Base-by-base conservation (phyloP, 202 grass and related monocot genomes). In the Saccharum hybrid region DNA sequence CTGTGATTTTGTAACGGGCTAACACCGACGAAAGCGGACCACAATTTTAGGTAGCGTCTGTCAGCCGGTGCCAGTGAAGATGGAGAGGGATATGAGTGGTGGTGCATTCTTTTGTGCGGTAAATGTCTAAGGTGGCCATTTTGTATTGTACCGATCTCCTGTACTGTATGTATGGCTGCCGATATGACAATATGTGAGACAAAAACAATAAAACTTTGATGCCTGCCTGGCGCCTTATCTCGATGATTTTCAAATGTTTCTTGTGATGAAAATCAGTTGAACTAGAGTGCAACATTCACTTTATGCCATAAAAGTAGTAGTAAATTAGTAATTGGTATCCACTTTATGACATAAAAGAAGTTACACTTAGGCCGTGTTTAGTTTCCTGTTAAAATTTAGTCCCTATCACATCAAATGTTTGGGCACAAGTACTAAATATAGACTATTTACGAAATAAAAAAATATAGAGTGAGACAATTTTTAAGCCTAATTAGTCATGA, bases 1-100 rank as follows among this genome's bases (percentile, higher is more conserved):
- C 54, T 80, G 69, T 84, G 84, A 56, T 81, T 79, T 59, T 75
- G 88, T 83, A 56, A 76, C 23, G 14, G 22, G 43, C 83, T 79
- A 73, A 77, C 87, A 81, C 88, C 75, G 84, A 84, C 63, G 69
- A 81, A 73, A 90, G 84, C 84, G 64, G 88, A 90, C 88, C 88
- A 84, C 81, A 71, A 39, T 90, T 90, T 90, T 90, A 66, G 37
- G 70, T 87, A 76, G 88, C 23, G 88, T 90, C 84, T 81, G 84
- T 81, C 84, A 49, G 88, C 84, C 75, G 88, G 88, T 84, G 81
- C 11, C 76, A 45, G 56, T 71, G 70, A 60, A 80, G 75, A 38
- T 19, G 72, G 30, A 45, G 78, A 21, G 36, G 68, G 39, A 68
- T 84, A 75, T 66, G 66, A 31, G 37, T 30, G 71, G 15, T 71